Evolutionary conservation across 192 early-diverging fungal species (phyloP), one percentile per base, ranked within the genome.

Genomic region (Allomyces arbusculus): DNA sequence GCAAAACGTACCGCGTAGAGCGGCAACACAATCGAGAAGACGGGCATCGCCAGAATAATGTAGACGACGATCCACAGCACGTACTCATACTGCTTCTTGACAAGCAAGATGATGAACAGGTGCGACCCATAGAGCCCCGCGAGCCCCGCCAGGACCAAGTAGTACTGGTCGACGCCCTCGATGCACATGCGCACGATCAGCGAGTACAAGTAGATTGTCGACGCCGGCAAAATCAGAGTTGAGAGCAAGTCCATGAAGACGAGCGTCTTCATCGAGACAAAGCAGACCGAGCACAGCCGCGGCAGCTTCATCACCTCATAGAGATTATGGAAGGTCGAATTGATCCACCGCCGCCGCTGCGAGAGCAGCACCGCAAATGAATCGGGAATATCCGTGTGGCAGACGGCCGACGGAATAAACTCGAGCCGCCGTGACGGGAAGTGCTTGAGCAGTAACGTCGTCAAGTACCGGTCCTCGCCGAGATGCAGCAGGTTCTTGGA

Each of bases 291-390:
- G 68, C 97, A 97, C 43, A 97, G 85, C 65, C 95, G 92, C 24
- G 89, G 89, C 69, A 99, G 76, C 67, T 91, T 85, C 26, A 93
- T 74, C 58, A 99, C 78, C 74, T 99, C 96, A 71, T 94, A 85
- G 71, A 97, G 78, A 72, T 99, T 99, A 80, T 99, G 96, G 14
- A 99, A 89, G 2, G 96, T 99, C 44, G 94, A 96, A 79, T 99
- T 99, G 73, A 99, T 99, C 96, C 96, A 99, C 69, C 96, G 89
- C 75, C 96, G 91, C 66, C 96, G 88, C 74, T 99, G 96, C 7
- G 96, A 99, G 26, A 99, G 73, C 62, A 99, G 76, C 40, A 99
- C 86, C 64, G 82, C 77, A 85, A 91, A 95, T 67, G 84, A 82
- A 69, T 97, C 96, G 3, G 96, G 96, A 7, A 89, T 95, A 61